These are phyloP conservation scores for Casuarina cunninghamiana DNA, from an alignment of 306 rosid genomes.

Conservation along the genomic window DNA sequence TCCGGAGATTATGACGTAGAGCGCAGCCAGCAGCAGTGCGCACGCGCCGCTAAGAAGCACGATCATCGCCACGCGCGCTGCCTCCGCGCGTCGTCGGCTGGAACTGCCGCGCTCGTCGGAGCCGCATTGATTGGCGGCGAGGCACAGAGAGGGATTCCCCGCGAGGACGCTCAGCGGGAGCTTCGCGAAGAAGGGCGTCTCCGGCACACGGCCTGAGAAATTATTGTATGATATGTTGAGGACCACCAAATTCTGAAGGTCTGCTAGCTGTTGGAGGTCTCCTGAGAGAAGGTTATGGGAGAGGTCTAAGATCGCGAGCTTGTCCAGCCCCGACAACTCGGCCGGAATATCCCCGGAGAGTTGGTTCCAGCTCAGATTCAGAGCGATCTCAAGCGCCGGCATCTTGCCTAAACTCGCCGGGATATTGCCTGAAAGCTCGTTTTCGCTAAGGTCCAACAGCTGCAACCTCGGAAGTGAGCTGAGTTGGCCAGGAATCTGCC, in stretches of 20 bases:
- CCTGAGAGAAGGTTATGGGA: constrained; percentile 78
- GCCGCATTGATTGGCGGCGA: constrained; percentile 53
- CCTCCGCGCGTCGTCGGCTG: constrained; percentile 34
- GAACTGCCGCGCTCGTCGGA: background rate
- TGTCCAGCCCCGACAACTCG: constrained; percentile 56
- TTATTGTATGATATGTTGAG: constrained; percentile 80
- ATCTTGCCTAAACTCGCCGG: constrained; percentile 64
- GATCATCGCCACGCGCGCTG: constrained; percentile 83
- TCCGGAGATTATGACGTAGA: constrained; percentile 56
- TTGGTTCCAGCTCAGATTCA: constrained; percentile 77
- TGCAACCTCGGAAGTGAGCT: constrained; percentile 64
- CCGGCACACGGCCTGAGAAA: constrained; percentile 75
- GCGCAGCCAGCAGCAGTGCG: constrained; percentile 64
- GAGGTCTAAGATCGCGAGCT: constrained; percentile 77
- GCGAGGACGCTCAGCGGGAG: constrained; percentile 71
- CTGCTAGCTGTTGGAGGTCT: constrained; percentile 57
- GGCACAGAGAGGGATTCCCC: constrained; percentile 73
- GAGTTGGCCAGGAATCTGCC: constrained; percentile 60
- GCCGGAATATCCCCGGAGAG: constrained; percentile 65
- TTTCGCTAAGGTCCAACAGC: constrained; percentile 67
- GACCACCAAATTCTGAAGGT: constrained; percentile 75
- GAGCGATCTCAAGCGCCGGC: constrained; percentile 74
- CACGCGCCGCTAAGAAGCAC: constrained; percentile 71
- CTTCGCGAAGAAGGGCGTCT: constrained; percentile 76
- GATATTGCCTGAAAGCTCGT: constrained; percentile 56